Percentiles rank a stretch among this genome's conserved stretches.
phyloP scores from a whole-genome alignment of 2,329 filamentous ascomycete genomes.

The Fusarium staphyleae region DNA sequence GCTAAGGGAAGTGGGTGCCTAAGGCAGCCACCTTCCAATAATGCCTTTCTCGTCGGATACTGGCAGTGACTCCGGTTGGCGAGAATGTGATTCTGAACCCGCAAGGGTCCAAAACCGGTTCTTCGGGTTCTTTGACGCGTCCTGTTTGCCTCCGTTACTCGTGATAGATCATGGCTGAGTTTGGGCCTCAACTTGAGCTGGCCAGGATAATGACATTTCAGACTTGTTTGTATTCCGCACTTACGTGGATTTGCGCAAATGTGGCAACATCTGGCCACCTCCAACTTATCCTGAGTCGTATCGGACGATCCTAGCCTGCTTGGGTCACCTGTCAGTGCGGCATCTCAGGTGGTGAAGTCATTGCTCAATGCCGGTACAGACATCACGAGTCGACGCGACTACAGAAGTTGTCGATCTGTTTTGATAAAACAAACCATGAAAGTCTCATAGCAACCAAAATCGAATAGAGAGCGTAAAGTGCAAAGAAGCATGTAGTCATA shows the following conservation, averaged over 20 bases:
- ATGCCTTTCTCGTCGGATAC: neutral
- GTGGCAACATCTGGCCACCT: constrained; percentile 35
- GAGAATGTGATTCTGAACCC: constrained; percentile 6
- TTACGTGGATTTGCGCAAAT: constrained; percentile 32
- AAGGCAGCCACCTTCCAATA: too few species aligned
- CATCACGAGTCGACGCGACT: constrained; percentile 14
- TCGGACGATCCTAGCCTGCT: constrained; percentile 36
- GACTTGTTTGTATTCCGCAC: too few species aligned
- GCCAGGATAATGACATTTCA: constrained; percentile 10
- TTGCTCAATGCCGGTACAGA: constrained; percentile 19
- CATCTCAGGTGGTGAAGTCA: constrained; percentile 30
- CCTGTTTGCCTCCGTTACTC: constrained; percentile 14
- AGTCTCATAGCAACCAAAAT: constrained; percentile 16
- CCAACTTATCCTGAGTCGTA: constrained; percentile 22
- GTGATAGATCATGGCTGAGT: constrained; percentile 12
- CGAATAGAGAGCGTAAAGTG: constrained; percentile 11
- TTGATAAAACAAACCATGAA: constrained; percentile 11
- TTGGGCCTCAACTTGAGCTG: constrained; percentile 26
- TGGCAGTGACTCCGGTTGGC: constrained; percentile 10
- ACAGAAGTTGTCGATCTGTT: constrained; percentile 32
- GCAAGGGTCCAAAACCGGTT: constrained; percentile 2
- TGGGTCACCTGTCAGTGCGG: constrained; percentile 27
- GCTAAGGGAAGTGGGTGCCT: too few species aligned
- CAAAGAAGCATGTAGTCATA: neutral
- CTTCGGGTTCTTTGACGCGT: constrained; percentile 25